phyloP scores from a whole-genome alignment of 345 rosid species.

The Fremontodendron californicum region DNA sequence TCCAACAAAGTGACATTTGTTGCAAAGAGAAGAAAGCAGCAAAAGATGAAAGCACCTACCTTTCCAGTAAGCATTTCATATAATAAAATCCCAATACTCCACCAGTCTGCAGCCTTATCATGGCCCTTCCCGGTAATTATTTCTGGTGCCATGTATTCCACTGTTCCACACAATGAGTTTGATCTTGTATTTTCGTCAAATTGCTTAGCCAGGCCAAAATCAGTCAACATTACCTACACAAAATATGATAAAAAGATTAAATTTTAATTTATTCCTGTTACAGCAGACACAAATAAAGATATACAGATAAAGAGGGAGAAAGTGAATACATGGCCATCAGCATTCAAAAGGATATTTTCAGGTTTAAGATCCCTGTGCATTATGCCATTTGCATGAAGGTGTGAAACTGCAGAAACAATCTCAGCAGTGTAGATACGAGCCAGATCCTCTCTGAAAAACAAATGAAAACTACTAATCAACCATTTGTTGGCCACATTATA shows the following conservation, averaged over 20 bases:
- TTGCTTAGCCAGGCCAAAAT: conserved; percentile 88
- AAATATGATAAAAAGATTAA: not conserved
- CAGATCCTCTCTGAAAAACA: conserved; percentile 71
- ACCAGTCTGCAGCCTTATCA: conserved; percentile 95
- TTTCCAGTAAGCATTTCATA: conserved; percentile 95
- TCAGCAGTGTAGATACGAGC: conserved; percentile 92
- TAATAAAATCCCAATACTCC: conserved; percentile 87
- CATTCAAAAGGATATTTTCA: conserved; percentile 82
- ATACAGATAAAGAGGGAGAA: conserved; percentile 11
- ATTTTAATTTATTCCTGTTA: not conserved
- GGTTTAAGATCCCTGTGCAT: conserved; percentile 99
- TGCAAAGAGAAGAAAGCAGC: not conserved
- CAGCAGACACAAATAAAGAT: not conserved
- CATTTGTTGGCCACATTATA: not conserved
- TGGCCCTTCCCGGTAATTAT: conserved; percentile 86
- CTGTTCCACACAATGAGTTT: conserved; percentile 89
- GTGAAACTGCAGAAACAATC: conserved; percentile 81
- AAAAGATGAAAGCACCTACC: conserved; percentile 31
- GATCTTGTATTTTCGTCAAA: conserved; percentile 81
- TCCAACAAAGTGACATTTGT: not conserved
- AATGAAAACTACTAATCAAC: conserved; percentile 17
- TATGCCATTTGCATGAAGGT: conserved; percentile 90
- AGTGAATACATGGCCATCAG: conserved; percentile 74
- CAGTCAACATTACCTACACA: conserved; percentile 69
- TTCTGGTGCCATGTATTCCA: conserved; percentile 97